These are phyloP conservation scores for Fusarium penzigii DNA, from an alignment of 2,329 filamentous ascomycete genomes.

Conservation along the genomic window DNA sequence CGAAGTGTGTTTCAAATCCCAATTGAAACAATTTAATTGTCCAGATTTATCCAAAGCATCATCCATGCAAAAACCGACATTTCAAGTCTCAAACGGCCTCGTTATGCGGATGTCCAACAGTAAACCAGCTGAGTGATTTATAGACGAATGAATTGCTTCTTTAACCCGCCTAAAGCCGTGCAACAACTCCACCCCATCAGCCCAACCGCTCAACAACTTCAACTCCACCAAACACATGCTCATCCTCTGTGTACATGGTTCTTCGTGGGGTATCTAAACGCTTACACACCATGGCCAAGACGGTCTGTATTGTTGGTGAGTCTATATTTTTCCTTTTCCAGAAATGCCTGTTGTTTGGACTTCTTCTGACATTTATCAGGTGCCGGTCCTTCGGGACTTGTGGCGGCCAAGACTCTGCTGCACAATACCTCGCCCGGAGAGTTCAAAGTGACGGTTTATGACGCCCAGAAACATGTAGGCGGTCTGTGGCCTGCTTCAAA, in stretches of 20 bases:
- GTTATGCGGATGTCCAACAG: too few species aligned
- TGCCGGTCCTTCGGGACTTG: constrained; percentile 68
- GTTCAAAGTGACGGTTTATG: constrained; percentile 72
- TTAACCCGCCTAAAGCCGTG: not conserved
- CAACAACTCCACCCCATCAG: not conserved
- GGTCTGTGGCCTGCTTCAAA: constrained; percentile 72
- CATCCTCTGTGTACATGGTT: constrained; percentile 18
- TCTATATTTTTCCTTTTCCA: not conserved
- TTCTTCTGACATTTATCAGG: constrained; percentile 43
- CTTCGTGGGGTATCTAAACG: constrained; percentile 4
- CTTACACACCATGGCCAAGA: constrained; percentile 37
- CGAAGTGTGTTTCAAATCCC: too few species aligned
- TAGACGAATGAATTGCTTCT: not conserved
- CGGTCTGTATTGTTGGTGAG: constrained; percentile 44
- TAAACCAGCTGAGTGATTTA: not conserved
- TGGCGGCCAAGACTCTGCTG: constrained; percentile 72
- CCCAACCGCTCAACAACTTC: constrained; percentile 12
- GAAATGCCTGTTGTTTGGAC: not conserved
- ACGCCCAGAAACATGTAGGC: constrained; percentile 65
- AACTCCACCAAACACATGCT: not conserved
- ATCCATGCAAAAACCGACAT: too few species aligned
- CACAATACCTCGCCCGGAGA: constrained; percentile 53
- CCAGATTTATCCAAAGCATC: too few species aligned
- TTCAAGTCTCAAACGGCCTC: too few species aligned
- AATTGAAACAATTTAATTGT: too few species aligned